Base-by-base conservation (phyloP, 768 basidiomycete genomes). In the Kwoniella heveanensis region DNA sequence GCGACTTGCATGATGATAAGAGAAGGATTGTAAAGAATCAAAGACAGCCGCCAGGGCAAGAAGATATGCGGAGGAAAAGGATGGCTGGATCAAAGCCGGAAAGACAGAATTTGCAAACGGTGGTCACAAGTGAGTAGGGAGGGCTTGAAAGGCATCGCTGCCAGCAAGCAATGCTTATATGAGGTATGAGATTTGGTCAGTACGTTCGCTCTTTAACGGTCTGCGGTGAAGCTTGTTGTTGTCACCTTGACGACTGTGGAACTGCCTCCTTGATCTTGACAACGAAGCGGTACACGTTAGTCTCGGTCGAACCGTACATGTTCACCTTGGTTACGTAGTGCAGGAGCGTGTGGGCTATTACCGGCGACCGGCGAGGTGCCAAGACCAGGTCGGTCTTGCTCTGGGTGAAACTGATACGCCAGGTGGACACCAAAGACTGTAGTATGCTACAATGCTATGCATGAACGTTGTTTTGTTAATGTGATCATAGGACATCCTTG, bases 401-500 rank as follows among this genome's bases (percentile, higher is more conserved):
- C n/a, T n/a, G n/a, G n/a, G n/a, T n/a, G n/a, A n/a, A n/a, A n/a
- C n/a, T n/a, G n/a, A n/a, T n/a, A n/a, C n/a, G n/a, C n/a, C n/a
- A n/a, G n/a, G n/a, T n/a, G n/a, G n/a, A n/a, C 39, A 10, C 17
- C 39, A 19, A 19, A 10, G 17, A 9, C 8, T 44, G 4, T 17
- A 9, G 39, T 44, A 44, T 44, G 39, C 39, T 44, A 44, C 39
- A 44, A 44, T 44, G 39, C 39, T 9, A 44, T 44, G 39, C 39
- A 44, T 44, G 32, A 13, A 7, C 13, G 32, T 36, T 13, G 19
- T 44, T 44, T 44, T 44, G 39, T 44, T 44, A 19, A 9, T 44
- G 8, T 10, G 39, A 44, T 51, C 27, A 76, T 22, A 90, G 79
- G 12, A 87, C 82, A 27, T 90, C 86, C 71, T 86, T 86, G 32